phyloP scores from a whole-genome alignment of 2,329 filamentous ascomycete species.

The Aureobasidium namibiae region DNA sequence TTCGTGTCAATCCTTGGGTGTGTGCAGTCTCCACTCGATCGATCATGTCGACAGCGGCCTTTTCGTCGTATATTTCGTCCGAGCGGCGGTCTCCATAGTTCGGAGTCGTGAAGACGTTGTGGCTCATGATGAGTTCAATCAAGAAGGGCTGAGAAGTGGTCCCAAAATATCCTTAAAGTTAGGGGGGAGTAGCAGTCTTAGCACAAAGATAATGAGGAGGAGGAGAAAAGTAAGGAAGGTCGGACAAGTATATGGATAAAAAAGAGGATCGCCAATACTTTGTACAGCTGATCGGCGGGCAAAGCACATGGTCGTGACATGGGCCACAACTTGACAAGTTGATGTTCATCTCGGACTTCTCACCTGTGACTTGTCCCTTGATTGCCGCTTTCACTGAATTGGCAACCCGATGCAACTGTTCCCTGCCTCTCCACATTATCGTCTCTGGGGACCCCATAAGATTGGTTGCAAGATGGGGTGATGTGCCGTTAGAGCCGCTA shows the following conservation, averaged over 20 bases:
- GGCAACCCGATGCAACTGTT: neutral
- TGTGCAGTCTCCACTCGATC: constrained; percentile 1
- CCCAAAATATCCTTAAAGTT: neutral
- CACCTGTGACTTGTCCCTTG: neutral
- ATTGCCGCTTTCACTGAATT: neutral
- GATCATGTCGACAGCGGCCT: constrained; percentile 4
- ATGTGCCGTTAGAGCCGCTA: neutral
- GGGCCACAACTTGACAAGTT: neutral
- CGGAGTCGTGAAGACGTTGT: neutral
- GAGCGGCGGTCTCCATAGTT: neutral
- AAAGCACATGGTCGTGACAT: constrained; percentile 5
- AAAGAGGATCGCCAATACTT: neutral
- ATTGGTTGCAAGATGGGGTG: neutral
- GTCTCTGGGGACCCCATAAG: constrained; percentile 2
- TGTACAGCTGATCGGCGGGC: neutral
- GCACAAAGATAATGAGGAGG: neutral
- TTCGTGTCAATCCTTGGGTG: neutral
- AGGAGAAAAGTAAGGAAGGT: neutral
- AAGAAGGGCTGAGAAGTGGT: neutral
- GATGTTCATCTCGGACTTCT: constrained; percentile 3
- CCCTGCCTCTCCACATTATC: neutral
- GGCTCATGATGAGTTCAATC: neutral
- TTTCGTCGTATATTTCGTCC: neutral
- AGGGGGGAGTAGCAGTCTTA: neutral
- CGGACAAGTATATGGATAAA: neutral